phyloP scores from a whole-genome alignment of 2,329 filamentous ascomycete species.

The Parastagonospora nodorum region DNA sequence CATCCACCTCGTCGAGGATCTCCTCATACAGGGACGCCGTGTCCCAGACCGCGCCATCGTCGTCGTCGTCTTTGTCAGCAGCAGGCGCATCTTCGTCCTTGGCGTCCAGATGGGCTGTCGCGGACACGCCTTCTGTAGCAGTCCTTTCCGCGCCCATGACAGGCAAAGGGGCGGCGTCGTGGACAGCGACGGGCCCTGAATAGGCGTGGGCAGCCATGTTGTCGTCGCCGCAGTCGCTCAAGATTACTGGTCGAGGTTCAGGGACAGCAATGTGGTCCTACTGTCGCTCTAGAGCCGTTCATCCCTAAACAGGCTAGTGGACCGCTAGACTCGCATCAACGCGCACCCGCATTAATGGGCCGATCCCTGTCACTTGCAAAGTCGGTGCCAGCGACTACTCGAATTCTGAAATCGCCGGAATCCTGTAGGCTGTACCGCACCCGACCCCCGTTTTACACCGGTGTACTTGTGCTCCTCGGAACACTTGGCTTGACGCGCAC shows the following conservation, averaged over 20 bases:
- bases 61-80: constrained; percentile 14
- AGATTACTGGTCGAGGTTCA: constrained; percentile 13
- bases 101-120: constrained; percentile 9
- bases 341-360: too few species aligned
- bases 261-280: constrained; percentile 18
- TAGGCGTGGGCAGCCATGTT: constrained; percentile 34
- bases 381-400: neutral
- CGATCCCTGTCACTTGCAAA: neutral
- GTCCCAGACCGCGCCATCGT: constrained; percentile 32
- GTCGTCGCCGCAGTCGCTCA: constrained; percentile 15
- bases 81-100: constrained; percentile 20
- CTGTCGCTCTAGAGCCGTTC: too few species aligned
- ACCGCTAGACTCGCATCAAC: too few species aligned
- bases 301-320: too few species aligned
- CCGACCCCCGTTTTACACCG: too few species aligned
- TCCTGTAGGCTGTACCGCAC: neutral
- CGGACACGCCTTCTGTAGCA: constrained; percentile 18
- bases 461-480: neutral
- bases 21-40: constrained; percentile 41
- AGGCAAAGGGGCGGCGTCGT: constrained; percentile 26
- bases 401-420: neutral
- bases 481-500: neutral
- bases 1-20: constrained; percentile 39
- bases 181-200: constrained; percentile 34
- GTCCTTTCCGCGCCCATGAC: constrained; percentile 21